Conservation (phyloP, 441 rosid genomes). For the Macaranga tanarius region DNA sequence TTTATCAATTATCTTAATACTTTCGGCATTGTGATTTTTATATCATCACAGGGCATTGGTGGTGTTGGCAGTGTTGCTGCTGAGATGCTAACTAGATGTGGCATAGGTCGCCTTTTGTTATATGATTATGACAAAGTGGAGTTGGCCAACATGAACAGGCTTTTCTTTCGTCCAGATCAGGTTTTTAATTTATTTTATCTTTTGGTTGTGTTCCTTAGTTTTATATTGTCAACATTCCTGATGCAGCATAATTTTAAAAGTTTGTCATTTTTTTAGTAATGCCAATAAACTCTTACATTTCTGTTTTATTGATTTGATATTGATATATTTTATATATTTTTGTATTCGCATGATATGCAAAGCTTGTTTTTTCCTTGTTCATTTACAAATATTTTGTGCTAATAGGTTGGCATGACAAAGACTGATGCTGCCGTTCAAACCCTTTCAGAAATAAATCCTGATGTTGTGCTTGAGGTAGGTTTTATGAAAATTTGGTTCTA, state of each 20-base stretch:
- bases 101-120: slow-evolving; percentile 91
- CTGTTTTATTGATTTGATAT: neutral
- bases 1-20: neutral
- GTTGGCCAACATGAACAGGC: slow-evolving; percentile 95
- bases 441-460: slow-evolving; percentile 90
- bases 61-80: slow-evolving; percentile 99
- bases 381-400: slow-evolving; percentile 18
- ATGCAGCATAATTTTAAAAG: neutral
- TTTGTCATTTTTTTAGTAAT: neutral
- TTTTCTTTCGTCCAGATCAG: slow-evolving; percentile 98
- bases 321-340: neutral
- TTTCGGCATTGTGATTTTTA: slow-evolving; percentile 7
- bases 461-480: slow-evolving; percentile 79
- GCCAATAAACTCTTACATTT: neutral
- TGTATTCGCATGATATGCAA: neutral
- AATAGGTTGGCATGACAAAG: slow-evolving; percentile 96
- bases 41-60: slow-evolving; percentile 72
- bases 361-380: slow-evolving; percentile 10
- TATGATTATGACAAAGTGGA: slow-evolving; percentile 96
- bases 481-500: slow-evolving; percentile 8
- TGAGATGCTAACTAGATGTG: slow-evolving; percentile 98
- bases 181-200: slow-evolving; percentile 32
- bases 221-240: neutral
- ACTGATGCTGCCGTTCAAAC: slow-evolving; percentile 99
- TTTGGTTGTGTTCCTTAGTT: neutral